Percentiles rank a stretch among this genome's conserved stretches.
Conservation (phyloP, 495 filamentous ascomycete species). For the Xylaria venustula region DNA sequence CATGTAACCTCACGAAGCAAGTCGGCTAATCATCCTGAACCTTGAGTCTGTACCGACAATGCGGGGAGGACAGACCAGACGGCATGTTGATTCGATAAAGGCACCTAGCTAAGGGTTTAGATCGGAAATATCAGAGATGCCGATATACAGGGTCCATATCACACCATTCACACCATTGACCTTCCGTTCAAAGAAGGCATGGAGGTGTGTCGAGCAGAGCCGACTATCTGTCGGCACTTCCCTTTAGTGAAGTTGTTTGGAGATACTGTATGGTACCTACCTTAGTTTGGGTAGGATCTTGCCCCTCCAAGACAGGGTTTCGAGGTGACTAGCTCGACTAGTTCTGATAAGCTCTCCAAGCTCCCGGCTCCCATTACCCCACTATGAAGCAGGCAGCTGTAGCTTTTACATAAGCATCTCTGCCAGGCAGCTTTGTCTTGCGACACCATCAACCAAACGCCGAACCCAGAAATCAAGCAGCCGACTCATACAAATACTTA, state of each 20-base stretch:
- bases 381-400: not conserved
- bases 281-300: not conserved
- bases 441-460: not conserved
- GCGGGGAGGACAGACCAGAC: too few relatives aligned
- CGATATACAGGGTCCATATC: slow-evolving; percentile 29
- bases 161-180: slow-evolving; percentile 26
- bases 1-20: too few relatives aligned
- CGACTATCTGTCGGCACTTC: not conserved
- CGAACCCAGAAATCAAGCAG: not conserved
- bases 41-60: too few relatives aligned
- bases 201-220: not conserved
- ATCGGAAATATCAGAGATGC: slow-evolving; percentile 13
- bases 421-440: not conserved
- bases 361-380: slow-evolving; percentile 20
- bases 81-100: too few relatives aligned
- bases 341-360: not conserved
- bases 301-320: slow-evolving; percentile 2
- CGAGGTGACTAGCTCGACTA: not conserved
- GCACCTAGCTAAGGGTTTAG: too few relatives aligned
- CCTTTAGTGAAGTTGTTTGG: not conserved
- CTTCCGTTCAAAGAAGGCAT: not conserved
- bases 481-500: not conserved
- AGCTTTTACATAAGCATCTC: not conserved
- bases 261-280: not conserved
- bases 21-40: too few relatives aligned